phyloP scores from a whole-genome alignment of 2,329 filamentous ascomycete genomes.

The Davidsoniella australis region DNA sequence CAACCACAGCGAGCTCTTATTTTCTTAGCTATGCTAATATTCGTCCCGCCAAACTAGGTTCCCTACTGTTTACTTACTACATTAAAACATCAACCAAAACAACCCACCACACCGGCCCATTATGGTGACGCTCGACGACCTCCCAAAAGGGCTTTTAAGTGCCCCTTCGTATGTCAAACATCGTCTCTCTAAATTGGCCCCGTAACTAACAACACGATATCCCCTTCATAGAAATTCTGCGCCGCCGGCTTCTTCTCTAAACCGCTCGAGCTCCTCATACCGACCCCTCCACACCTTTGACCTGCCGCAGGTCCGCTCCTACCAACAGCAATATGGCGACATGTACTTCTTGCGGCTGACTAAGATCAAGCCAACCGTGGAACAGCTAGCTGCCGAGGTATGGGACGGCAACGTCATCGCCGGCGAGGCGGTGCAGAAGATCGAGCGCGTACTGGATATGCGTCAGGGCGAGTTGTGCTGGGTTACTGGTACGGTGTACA shows the following conservation, averaged over 20 bases:
- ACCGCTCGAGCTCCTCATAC: conserved; percentile 34
- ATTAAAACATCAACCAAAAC: background rate
- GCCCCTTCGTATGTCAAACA: conserved; percentile 19
- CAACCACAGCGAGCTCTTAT: background rate
- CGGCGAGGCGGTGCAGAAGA: conserved; percentile 55
- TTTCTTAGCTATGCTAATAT: background rate
- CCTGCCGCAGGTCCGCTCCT: conserved; percentile 55
- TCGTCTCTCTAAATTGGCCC: background rate
- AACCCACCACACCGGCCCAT: conserved; percentile 3
- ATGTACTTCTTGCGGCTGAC: conserved; percentile 91
- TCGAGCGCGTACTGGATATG: conserved; percentile 85
- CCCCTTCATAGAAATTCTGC: background rate
- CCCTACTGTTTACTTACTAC: background rate
- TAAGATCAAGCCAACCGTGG: conserved; percentile 70
- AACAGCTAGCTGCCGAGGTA: conserved; percentile 52
- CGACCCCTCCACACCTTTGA: conserved; percentile 58
- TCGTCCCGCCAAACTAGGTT: background rate
- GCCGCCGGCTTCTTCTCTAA: background rate
- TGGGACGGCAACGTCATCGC: conserved; percentile 69
- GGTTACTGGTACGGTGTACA: conserved; percentile 87
- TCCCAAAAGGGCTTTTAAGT: conserved; percentile 20
- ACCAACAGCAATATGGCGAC: conserved; percentile 90
- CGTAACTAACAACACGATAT: conserved; percentile 13
- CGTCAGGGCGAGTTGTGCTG: conserved; percentile 90
- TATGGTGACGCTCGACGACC: conserved; percentile 22